These are phyloP conservation scores for Tetrapisispora pingtungensis DNA, from an alignment of 805 yeast genomes.

Conservation along the genomic window DNA sequence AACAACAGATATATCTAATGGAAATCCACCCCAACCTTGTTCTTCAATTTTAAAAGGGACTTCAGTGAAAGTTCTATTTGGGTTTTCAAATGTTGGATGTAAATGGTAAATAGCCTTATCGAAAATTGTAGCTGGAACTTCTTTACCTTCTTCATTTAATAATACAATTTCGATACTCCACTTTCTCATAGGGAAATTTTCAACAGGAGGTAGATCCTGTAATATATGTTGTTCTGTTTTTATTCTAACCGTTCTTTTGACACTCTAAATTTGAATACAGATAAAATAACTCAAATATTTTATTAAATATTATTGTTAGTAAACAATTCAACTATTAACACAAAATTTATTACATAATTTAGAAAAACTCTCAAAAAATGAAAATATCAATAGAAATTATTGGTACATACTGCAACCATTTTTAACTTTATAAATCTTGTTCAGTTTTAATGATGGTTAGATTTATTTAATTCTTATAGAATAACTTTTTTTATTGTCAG, in stretches of 20 bases:
- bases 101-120: constrained; percentile 89
- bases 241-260: constrained; percentile 78
- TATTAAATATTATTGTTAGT: not conserved
- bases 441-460: no score
- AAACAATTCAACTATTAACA: not conserved
- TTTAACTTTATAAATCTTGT: not conserved
- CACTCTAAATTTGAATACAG: constrained; percentile 20
- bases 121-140: constrained; percentile 74
- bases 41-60: constrained; percentile 83
- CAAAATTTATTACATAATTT: no score
- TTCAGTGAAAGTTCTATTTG: constrained; percentile 68
- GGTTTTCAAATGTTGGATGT: constrained; percentile 92
- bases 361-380: no score
- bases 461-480: no score
- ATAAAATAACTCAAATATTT: not conserved
- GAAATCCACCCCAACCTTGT: constrained; percentile 98
- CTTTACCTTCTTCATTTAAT: constrained; percentile 71
- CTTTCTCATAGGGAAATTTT: constrained; percentile 86
- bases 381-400: no score
- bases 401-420: constrained; percentile 21
- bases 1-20: constrained; percentile 68
- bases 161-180: constrained; percentile 77
- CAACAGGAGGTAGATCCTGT: constrained; percentile 74
- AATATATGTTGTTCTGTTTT: constrained; percentile 78
- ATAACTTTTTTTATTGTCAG: no score